These are phyloP conservation scores for Dujonia santamariae DNA, from an alignment of 1,139 yeast genomes.

Conservation along the genomic window DNA sequence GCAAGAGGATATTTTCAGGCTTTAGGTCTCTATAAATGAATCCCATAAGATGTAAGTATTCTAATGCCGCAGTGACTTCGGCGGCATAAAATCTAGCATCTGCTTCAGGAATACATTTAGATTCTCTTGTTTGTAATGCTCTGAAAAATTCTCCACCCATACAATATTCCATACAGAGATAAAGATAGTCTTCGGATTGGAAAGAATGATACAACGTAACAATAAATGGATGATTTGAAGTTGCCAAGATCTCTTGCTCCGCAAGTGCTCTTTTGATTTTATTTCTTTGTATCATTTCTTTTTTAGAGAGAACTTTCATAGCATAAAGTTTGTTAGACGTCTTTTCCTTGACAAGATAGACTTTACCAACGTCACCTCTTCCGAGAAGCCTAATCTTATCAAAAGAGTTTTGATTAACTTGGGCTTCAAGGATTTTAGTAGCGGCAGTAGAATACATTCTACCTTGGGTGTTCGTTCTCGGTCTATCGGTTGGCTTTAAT, in stretches of 20 bases:
- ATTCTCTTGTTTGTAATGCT: constrained; percentile 87
- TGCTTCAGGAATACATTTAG: constrained; percentile 79
- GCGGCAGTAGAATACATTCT: constrained; percentile 72
- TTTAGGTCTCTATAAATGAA: constrained; percentile 92
- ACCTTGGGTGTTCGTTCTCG: constrained; percentile 52
- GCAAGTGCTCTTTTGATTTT: constrained; percentile 93
- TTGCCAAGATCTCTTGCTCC: constrained; percentile 93
- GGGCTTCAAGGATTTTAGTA: constrained; percentile 69
- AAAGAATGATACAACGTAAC: constrained; percentile 95
- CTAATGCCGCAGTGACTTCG: constrained; percentile 96
- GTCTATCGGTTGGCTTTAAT: constrained; percentile 40
- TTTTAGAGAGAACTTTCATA: constrained; percentile 85
- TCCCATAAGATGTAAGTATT: constrained; percentile 93
- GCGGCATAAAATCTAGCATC: constrained; percentile 96
- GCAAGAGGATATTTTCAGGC: constrained; percentile 90
- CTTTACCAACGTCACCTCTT: constrained; percentile 98
- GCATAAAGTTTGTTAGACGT: constrained; percentile 75
- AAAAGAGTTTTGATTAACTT: constrained; percentile 83
- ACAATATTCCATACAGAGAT: constrained; percentile 97
- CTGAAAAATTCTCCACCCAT: constrained; percentile 99
- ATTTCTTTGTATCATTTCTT: constrained; percentile 92
- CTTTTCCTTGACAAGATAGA: constrained; percentile 84
- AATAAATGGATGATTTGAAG: constrained; percentile 95
- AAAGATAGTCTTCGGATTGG: constrained; percentile 90
- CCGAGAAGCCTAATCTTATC: constrained; percentile 87